Base-by-base conservation (phyloP, 306 rosid genomes). In the Casuarina glauca region DNA sequence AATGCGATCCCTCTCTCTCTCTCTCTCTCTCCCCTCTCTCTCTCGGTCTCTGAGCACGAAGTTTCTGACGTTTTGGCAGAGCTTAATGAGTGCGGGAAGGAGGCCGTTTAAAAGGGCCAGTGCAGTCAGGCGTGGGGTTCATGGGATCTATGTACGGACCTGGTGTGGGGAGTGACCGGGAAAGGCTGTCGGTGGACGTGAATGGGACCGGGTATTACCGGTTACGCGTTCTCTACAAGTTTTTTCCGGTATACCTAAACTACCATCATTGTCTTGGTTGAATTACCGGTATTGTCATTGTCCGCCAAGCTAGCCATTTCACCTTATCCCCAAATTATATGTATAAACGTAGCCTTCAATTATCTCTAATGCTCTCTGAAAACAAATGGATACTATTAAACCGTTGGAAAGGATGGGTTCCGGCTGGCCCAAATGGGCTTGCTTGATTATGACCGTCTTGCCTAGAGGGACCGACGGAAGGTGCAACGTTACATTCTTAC, bases 101-200 rank as follows among this genome's bases (percentile, higher is more conserved):
- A n/a, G 58, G 38, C 7, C 20, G 57, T 72, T 80, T 77, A 69
- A 68, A 79, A 52, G n/a, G 35, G 66, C 7, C 3, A 13, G 41
- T 46, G 43, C 35, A 2, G 79, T 36, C 7, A 9, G 8, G 32
- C 19, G 38, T 20, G 63, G 63, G 5, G 4, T 12, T 6, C 19
- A 15, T 41, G 11, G 35, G 7, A 6, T 41, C 12, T 2, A 3
- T 15, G 32, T 66, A 61, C 70, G 77, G 80, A 69, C 46, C 4
- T 42, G 39, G 44, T 42, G 9, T 44, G 61, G 10, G 10, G 2
- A 9, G 72, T 44, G 75, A 83, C 83, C 48, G 83, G 79, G 35
- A 55, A 38, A 46, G 74, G 69, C 39, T 83, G 89, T 86, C 89
- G 89, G 89, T 86, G 85, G 67, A 20, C 16, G 32, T 49, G 64